Evolutionary conservation across 345 rosid species (phyloP).

Genomic region (Populus nigra): DNA sequence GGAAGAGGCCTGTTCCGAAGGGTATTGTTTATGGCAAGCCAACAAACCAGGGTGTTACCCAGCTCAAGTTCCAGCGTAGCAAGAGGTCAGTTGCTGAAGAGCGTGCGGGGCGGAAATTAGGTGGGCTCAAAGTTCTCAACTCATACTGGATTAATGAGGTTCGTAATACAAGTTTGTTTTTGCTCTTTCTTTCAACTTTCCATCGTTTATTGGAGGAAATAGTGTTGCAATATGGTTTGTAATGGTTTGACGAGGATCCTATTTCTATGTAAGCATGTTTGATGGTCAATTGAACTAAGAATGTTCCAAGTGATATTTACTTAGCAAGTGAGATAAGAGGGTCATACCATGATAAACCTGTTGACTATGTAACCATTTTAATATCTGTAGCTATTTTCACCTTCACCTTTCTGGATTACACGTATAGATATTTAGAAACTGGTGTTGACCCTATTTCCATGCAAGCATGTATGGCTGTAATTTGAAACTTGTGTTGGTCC

Average conservation of each 20-base stretch:
- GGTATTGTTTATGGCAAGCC: constrained; percentile 47
- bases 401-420: not conserved
- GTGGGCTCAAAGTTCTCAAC: constrained; percentile 39
- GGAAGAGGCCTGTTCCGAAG: constrained; percentile 45
- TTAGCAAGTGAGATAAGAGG: not conserved
- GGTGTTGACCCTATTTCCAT: no score
- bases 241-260: not conserved
- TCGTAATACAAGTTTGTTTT: not conserved
- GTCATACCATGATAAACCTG: not conserved
- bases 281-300: not conserved
- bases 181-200: not conserved
- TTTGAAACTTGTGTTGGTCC: not conserved
- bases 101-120: constrained; percentile 42
- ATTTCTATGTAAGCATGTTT: not conserved
- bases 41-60: constrained; percentile 44
- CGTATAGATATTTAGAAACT: no score
- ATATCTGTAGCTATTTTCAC: not conserved
- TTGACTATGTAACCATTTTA: not conserved
- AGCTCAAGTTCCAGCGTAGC: constrained; percentile 41
- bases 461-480: not conserved
- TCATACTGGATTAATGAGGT: constrained; percentile 45
- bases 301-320: not conserved
- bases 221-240: not conserved
- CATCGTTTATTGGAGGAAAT: not conserved
- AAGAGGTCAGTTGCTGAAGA: constrained; percentile 46